Evolutionary conservation across 805 yeast genomes (phyloP), one percentile per base, ranked within the genome.

Genomic region (Wickerhamiella azyma): DNA sequence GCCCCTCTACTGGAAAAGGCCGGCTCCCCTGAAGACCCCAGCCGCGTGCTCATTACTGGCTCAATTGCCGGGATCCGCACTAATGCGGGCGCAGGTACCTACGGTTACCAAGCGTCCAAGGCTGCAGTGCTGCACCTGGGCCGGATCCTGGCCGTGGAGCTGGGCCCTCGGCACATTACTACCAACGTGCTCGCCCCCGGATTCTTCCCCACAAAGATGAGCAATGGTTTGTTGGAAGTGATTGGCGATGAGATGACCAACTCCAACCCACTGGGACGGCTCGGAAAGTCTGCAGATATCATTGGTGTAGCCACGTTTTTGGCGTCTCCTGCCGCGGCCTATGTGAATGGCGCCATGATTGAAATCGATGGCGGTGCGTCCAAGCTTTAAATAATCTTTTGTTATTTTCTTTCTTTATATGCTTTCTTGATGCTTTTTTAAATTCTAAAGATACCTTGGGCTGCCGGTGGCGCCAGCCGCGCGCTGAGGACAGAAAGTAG

Each of bases 151-250:
- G 82, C 88, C 2, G 60, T 72, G 36, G 80, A 77, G 56, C 67
- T 81, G 54, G 86, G 83, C 1, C 80, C 79, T 5, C 64, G 68
- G 38, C 74, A 80, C 63, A 73, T 81, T 55, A 79, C 76, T 40
- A 85, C 80, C 48, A 81, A 81, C 63, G 66, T 76, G 10, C 60
- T 81, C 51, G 85, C 85, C 6, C 88, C 88, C 0, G 89, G 89
- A 0, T 81, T 79, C 59, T 77, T 81, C 71, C 83, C 83, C 17
- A 70, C 81, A 16, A 81, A 77, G 61, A 80, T 81, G 86, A 70
- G 85, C 36, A 69, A 74, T 49, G 88, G 85, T 0, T 53, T 81
- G 40, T 64, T 81, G 40, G 72, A 66, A 33, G 65, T 61, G 44
- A 66, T 72, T 18, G 77, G 76, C 19, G 77, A 77, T 11, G 76